Percentiles rank a stretch among this genome's conserved stretches.
These are phyloP conservation scores for Pistacia integerrima DNA, from an alignment of 345 rosid genomes.

Conservation along the genomic window DNA sequence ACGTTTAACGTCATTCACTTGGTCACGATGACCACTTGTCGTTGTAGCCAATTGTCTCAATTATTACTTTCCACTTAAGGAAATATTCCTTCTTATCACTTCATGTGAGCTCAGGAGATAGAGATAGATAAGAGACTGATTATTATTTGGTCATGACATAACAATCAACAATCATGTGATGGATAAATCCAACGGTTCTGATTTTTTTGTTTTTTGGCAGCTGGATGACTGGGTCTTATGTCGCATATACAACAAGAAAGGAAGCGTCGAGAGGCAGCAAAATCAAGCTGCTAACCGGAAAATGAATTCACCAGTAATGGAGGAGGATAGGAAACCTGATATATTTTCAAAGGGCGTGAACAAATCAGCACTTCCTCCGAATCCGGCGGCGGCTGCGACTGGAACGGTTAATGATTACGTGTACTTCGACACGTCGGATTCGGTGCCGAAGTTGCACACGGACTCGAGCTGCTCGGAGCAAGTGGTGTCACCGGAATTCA, in stretches of 20 bases:
- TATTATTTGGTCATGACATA: not conserved
- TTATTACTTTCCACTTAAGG: not conserved
- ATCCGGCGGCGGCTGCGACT: constrained; percentile 24
- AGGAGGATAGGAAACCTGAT: constrained; percentile 50
- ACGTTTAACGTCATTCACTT: not conserved
- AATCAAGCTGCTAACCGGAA: not conserved
- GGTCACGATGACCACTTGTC: not conserved
- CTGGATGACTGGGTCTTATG: constrained; percentile 97
- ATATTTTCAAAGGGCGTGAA: constrained; percentile 13
- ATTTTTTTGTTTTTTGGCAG: constrained; percentile 37
- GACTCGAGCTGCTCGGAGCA: constrained; percentile 87
- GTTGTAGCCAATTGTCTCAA: not conserved
- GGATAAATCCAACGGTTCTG: not conserved
- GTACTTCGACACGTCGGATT: constrained; percentile 73
- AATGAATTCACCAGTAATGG: constrained; percentile 15
- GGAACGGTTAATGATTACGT: constrained; percentile 31
- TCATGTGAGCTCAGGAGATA: not conserved
- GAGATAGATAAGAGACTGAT: not conserved
- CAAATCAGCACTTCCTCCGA: constrained; percentile 18
- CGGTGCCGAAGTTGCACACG: constrained; percentile 75
- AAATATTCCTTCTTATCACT: constrained; percentile 32
- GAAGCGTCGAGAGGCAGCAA: constrained; percentile 59
- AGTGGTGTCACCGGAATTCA: constrained; percentile 80
- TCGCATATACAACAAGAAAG: constrained; percentile 95
- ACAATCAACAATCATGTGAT: not conserved